Conservation (phyloP, 352 stramenopile species). For the Thalassiosira exigua region DNA sequence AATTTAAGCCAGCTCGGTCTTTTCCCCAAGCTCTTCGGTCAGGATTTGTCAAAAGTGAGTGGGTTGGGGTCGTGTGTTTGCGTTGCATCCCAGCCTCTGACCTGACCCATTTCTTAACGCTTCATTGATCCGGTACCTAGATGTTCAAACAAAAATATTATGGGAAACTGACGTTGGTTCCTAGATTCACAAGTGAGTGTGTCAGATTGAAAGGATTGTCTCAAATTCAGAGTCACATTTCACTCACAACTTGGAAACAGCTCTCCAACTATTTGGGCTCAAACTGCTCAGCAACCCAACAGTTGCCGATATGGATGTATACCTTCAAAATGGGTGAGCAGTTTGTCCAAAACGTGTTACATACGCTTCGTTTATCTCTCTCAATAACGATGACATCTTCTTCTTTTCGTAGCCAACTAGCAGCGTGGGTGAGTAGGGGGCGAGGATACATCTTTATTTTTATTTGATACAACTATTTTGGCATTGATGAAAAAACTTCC, state of each 20-base stretch:
- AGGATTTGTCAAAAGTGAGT: slow-evolving; percentile 87
- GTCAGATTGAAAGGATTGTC: neutral
- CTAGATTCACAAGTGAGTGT: slow-evolving; percentile 72
- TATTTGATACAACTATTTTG: no score
- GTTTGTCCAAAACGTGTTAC: no score
- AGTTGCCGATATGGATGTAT: slow-evolving; percentile 72
- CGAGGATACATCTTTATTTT: no score
- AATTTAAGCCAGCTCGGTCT: slow-evolving; percentile 87
- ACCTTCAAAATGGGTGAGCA: slow-evolving; percentile 84
- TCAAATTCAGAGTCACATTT: no score
- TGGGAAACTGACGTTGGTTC: slow-evolving; percentile 84
- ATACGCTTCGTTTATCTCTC: no score
- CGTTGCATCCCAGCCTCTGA: slow-evolving; percentile 46
- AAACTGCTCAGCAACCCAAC: slow-evolving; percentile 83
- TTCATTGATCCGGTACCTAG: slow-evolving; percentile 5
- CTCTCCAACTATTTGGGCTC: slow-evolving; percentile 83
- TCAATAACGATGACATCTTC: no score
- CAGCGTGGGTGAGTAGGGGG: slow-evolving; percentile 71
- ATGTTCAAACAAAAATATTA: slow-evolving; percentile 90
- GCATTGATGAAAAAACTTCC: no score
- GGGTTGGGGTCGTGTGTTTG: slow-evolving; percentile 86
- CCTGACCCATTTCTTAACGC: neutral
- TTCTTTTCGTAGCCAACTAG: no score
- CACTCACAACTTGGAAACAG: no score
- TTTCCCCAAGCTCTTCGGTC: slow-evolving; percentile 87